These are phyloP conservation scores for Odonthalia washingtoniensis DNA, from an alignment of 31 red algal species.

Conservation along the genomic window DNA sequence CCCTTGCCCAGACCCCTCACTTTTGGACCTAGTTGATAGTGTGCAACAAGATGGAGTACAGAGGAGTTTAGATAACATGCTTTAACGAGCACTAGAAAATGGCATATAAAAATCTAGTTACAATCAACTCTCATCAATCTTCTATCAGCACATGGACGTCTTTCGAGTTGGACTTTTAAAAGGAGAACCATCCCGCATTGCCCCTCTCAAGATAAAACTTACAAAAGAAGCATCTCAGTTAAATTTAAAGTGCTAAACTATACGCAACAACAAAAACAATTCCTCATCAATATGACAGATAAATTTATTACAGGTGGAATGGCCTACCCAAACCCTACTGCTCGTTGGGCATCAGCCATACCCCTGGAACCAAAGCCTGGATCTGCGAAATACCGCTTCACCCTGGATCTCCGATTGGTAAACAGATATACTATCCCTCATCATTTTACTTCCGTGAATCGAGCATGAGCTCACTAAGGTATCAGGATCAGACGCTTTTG, in stretches of 20 bases:
- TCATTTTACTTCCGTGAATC: neutral
- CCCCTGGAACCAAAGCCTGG: neutral
- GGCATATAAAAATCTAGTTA: neutral
- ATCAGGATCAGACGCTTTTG: neutral
- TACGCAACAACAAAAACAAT: neutral
- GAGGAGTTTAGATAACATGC: neutral
- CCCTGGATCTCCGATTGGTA: neutral
- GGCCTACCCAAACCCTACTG: neutral
- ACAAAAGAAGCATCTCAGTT: neutral
- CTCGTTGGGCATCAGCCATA: neutral
- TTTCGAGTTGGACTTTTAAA: neutral
- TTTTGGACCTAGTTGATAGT: neutral
- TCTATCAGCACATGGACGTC: neutral
- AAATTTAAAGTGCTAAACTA: neutral
- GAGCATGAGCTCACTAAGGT: neutral
- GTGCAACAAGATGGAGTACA: neutral
- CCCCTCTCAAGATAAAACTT: neutral
- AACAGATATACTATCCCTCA: neutral
- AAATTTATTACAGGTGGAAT: neutral
- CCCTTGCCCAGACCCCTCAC: conserved; percentile 1
- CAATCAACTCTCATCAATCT: neutral
- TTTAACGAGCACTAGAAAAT: neutral
- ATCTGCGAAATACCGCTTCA: conserved; percentile 3
- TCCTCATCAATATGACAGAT: neutral
- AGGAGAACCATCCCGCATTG: neutral